Base-by-base conservation (phyloP, 1,284 basidiomycete species). In the Vanrija sp. region DNA sequence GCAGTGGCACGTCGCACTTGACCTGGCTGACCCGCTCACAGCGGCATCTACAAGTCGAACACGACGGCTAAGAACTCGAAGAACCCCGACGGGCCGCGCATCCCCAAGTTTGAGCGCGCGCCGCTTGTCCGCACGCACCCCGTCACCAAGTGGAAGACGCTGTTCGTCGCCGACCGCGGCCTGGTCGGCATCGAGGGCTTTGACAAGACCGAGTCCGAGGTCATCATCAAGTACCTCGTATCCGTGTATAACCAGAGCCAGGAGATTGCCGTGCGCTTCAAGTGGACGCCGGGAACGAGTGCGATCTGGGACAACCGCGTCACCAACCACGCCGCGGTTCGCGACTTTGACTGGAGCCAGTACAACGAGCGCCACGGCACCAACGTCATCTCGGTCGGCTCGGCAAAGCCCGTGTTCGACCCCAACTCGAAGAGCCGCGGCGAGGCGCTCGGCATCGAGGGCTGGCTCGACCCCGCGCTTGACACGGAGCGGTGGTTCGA, bases 111-210 rank as follows among this genome's bases (percentile, higher is more conserved):
- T 48, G 51, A 54, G 9, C 41, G 44, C 9, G 62, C 63, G 47
- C 64, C 64, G 15, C 51, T 65, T 8, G 48, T 65, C 9, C 51
- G 64, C 22, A 65, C 64, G 5, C 54, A 62, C 57, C 62, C 64
- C n/a, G 63, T 60, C 10, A 65, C 64, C 0, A 62, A 62, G 27
- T 65, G 61, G 61, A 57, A 56, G 47, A 25, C 54, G 8, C 50
- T 65, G 14, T 65, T 25, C 22, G 84, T 87, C 62, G 87, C 87
- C 68, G 84, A 54, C 24, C 49, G 58, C 4, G 60, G 61, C 59
- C 64, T 62, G 1, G 60, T 62, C 41, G 59, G 64, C 16, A 66
- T 66, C 43, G 60, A 64, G 45, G 62, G 64, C 6, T 50, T 66
- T 18, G 64, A 66, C 56, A 31, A 64, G 53, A 41, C 51, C 35